phyloP scores from a whole-genome alignment of 2,329 filamentous ascomycete genomes.

The Stromatinia cepivora region DNA sequence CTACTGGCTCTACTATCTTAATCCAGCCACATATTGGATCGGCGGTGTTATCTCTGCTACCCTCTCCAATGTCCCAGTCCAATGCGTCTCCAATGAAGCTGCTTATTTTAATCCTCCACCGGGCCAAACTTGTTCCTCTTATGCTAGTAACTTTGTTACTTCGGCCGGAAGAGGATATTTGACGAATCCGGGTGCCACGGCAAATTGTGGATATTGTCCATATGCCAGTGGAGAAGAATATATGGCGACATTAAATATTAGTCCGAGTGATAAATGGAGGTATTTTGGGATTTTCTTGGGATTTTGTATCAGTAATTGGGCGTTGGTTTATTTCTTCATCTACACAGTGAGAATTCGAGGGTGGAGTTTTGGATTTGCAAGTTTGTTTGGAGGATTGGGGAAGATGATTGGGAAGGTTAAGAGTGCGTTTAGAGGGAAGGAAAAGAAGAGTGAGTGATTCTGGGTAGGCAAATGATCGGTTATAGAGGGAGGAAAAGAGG shows the following conservation, averaged over 20 bases:
- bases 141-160: slow-evolving; percentile 60
- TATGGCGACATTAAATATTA: slow-evolving; percentile 55
- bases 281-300: slow-evolving; percentile 72
- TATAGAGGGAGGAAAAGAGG: neutral
- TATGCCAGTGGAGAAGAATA: slow-evolving; percentile 64
- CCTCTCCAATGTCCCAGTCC: slow-evolving; percentile 52
- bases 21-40: slow-evolving; percentile 69
- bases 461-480: neutral
- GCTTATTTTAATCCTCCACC: slow-evolving; percentile 65
- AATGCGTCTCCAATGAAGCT: slow-evolving; percentile 54
- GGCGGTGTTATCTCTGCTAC: slow-evolving; percentile 67
- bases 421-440: slow-evolving; percentile 30
- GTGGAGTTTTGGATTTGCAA: slow-evolving; percentile 69
- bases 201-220: slow-evolving; percentile 68
- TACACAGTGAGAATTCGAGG: slow-evolving; percentile 69
- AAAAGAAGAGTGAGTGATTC: slow-evolving; percentile 14
- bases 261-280: slow-evolving; percentile 64
- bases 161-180: slow-evolving; percentile 58
- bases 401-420: slow-evolving; percentile 44
- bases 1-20: slow-evolving; percentile 57
- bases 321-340: slow-evolving; percentile 74
- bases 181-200: slow-evolving; percentile 57
- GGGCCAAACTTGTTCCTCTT: slow-evolving; percentile 62
- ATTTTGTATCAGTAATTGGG: slow-evolving; percentile 70
- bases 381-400: slow-evolving; percentile 52